Evolutionary conservation across 306 rosid species (phyloP), one percentile per base, ranked within the genome.

Genomic region (Luffa acutangula): DNA sequence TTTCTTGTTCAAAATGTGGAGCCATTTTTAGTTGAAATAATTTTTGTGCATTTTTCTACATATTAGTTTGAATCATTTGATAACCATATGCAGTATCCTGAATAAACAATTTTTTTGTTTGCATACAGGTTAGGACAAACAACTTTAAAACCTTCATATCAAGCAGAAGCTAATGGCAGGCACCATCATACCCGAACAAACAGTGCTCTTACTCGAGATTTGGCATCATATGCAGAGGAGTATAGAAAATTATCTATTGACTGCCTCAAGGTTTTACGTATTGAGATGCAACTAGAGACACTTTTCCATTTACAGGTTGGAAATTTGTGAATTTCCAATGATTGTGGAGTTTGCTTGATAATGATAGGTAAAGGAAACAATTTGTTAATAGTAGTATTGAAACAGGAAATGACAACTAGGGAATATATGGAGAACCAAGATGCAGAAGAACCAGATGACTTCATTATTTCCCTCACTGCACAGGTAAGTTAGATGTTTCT

Each of bases 401-500:
- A 62, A 86, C 91, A 96, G 99, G 97, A 93, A 83, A 96, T 96
- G 97, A 85, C 90, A 82, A 89, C 86, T 81, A 88, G 94, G 80
- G 97, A 93, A 81, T 96, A 93, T 87, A 79, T 89, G 93, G 99
- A 96, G 78, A 96, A 96, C 85, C 96, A 93, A 89, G 99, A 93
- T 84, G 98, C 99, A 64, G 99, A 96, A 87, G 99, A 96, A 85
- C 99, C 99, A 15, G 99, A 96, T 81, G 98, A 90, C 87, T 96
- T 91, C 82, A 85, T 96, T 82, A 91, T 96, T 86, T 88, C 99
- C 46, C 97, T 96, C 83, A 96, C 97, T 56, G 85, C 98, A 41
- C 97, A 89, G 96, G 99, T 91, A 73, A 80, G 81, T 62, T 59
- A n/a, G 74, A 67, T 67, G 34, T 18, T 67, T 67, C 5, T 65